Evolutionary conservation across 371 early-diverging fungal genomes (phyloP).

Genomic region (Cokeromyces recurvatus): DNA sequence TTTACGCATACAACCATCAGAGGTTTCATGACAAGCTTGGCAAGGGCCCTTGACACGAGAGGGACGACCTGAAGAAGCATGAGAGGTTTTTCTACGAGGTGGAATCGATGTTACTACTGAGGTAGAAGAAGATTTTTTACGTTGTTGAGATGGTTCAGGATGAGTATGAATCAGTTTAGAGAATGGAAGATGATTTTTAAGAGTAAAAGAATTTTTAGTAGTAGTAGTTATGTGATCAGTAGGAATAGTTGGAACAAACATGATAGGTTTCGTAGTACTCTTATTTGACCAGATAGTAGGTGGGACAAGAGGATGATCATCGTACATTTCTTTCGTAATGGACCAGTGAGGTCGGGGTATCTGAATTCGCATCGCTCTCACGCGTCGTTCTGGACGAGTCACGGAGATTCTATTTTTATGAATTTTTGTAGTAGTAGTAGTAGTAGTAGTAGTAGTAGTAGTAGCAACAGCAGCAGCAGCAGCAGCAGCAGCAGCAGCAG

Average conservation of each 20-base stretch:
- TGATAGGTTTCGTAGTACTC: neutral
- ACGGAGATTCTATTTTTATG: slow-evolving; percentile 16
- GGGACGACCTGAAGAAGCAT: slow-evolving; percentile 30
- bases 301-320: too few relatives aligned
- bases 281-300: too few relatives aligned
- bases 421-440: too few relatives aligned
- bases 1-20: slow-evolving; percentile 51
- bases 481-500: too few relatives aligned
- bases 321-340: neutral
- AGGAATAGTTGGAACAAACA: too few relatives aligned
- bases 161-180: neutral
- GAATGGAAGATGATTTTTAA: too few relatives aligned
- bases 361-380: slow-evolving; percentile 19
- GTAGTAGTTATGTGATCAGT: too few relatives aligned
- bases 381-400: slow-evolving; percentile 13
- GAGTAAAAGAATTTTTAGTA: too few relatives aligned
- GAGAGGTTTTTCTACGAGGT: slow-evolving; percentile 6
- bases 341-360: slow-evolving; percentile 20
- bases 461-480: too few relatives aligned
- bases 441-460: too few relatives aligned
- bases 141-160: neutral
- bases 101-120: neutral
- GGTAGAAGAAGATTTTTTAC: neutral
- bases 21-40: slow-evolving; percentile 42
- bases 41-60: slow-evolving; percentile 43